phyloP scores from a whole-genome alignment of 2,329 filamentous ascomycete genomes.

The Ophiostoma australiae region DNA sequence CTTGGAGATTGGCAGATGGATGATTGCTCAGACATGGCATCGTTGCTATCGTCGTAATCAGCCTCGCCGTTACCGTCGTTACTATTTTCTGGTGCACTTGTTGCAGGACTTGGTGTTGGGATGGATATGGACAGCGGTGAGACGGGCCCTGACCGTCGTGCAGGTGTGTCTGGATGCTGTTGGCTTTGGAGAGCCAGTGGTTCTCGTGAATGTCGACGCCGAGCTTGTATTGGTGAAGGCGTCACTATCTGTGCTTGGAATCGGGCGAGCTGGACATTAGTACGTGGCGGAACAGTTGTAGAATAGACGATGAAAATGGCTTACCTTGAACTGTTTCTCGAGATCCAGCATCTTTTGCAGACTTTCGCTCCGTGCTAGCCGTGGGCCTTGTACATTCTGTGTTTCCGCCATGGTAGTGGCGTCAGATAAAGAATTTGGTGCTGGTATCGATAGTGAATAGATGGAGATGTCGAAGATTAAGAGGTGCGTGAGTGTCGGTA shows the following conservation, averaged over 20 bases:
- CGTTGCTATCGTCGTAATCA: constrained; percentile 32
- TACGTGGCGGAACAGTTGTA: not conserved
- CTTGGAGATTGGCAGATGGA: constrained; percentile 58
- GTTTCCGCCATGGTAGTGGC: constrained; percentile 22
- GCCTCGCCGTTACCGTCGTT: constrained; percentile 29
- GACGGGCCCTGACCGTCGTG: not conserved
- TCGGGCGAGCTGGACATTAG: not conserved
- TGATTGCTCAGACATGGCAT: constrained; percentile 41
- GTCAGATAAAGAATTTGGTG: too few species aligned
- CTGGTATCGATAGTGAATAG: not conserved
- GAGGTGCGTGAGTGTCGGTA: not conserved
- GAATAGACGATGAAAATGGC: not conserved
- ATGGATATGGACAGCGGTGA: not conserved
- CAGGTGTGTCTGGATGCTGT: not conserved
- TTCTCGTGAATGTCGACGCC: not conserved
- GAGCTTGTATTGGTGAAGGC: not conserved
- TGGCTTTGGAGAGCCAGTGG: not conserved
- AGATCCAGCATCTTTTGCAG: constrained; percentile 57
- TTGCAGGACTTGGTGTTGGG: not conserved
- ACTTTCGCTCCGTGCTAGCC: constrained; percentile 38
- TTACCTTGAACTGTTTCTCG: constrained; percentile 55
- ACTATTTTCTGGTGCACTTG: not conserved
- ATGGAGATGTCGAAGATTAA: not conserved
- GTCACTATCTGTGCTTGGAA: not conserved
- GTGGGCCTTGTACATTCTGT: constrained; percentile 11